A percentile compares a stretch with the other conserved stretches of the same genome.
Conservation (phyloP, 1,284 basidiomycete genomes). For the Trichosporon sp. region DNA sequence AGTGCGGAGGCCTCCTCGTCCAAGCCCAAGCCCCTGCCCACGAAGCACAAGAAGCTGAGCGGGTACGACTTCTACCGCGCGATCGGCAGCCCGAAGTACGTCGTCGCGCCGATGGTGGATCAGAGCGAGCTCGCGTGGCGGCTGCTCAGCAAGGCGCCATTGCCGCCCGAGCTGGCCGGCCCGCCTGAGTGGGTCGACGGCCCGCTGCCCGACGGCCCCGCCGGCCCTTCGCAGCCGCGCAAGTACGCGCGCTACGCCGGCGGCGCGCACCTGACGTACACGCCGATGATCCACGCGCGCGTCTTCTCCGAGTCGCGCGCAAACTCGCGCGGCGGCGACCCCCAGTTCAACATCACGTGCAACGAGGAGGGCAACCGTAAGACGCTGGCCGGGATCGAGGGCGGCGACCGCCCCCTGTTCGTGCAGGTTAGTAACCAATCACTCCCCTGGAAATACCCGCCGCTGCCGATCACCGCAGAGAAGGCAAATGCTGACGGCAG, state of each 20-base stretch:
- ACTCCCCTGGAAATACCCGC: too few species aligned
- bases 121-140: slow-evolving; percentile 95
- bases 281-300: slow-evolving; percentile 97
- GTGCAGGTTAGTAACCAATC: slow-evolving; percentile 58
- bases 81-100: slow-evolving; percentile 75
- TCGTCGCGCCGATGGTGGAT: slow-evolving; percentile 97
- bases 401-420: slow-evolving; percentile 73
- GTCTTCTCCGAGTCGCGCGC: slow-evolving; percentile 60
- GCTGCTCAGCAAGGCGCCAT: slow-evolving; percentile 78
- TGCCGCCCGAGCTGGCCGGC: slow-evolving; percentile 45
- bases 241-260: slow-evolving; percentile 33
- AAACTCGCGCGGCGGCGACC: slow-evolving; percentile 44
- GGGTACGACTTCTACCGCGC: slow-evolving; percentile 80
- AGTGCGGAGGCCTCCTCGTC: background rate
- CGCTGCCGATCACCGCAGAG: too few species aligned
- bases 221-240: background rate
- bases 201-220: slow-evolving; percentile 1
- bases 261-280: slow-evolving; percentile 70
- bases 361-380: slow-evolving; percentile 50
- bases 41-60: slow-evolving; percentile 55
- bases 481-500: slow-evolving; percentile 31
- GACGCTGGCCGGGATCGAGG: slow-evolving; percentile 40
- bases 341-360: slow-evolving; percentile 64
- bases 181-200: slow-evolving; percentile 23
- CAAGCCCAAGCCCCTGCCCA: background rate